Evolutionary conservation across 2,329 filamentous ascomycete genomes (phyloP).

Genomic region (Magnaporthales sp.): DNA sequence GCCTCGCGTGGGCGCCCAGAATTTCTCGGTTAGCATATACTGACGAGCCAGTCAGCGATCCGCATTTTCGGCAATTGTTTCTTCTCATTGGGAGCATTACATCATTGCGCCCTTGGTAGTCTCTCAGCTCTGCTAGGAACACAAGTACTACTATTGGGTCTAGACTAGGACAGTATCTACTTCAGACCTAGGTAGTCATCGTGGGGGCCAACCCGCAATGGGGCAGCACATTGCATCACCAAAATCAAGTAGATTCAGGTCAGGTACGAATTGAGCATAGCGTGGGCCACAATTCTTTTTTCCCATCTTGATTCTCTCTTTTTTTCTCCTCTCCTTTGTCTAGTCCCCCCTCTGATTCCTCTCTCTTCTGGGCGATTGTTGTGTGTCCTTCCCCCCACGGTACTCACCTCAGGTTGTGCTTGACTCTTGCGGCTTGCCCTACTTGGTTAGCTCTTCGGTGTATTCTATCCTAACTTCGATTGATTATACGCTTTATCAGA

Average conservation of each 20-base stretch:
- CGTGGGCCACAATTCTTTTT: background rate
- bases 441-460: background rate
- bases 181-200: background rate
- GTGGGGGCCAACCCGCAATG: background rate
- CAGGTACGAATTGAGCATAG: background rate
- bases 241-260: background rate
- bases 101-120: background rate
- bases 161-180: background rate
- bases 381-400: background rate
- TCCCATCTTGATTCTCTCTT: background rate
- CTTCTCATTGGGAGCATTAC: background rate
- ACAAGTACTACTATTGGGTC: background rate
- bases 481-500: background rate
- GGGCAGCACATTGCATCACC: background rate
- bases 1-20: background rate
- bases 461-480: background rate
- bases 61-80: background rate
- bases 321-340: background rate
- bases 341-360: background rate
- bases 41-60: background rate
- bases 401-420: background rate
- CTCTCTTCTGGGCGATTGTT: background rate
- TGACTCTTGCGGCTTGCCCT: background rate
- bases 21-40: background rate
- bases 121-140: background rate